Evolutionary conservation across 2,329 filamentous ascomycete genomes (phyloP).

Genomic region (Zelopaecilomyces penicillatus): DNA sequence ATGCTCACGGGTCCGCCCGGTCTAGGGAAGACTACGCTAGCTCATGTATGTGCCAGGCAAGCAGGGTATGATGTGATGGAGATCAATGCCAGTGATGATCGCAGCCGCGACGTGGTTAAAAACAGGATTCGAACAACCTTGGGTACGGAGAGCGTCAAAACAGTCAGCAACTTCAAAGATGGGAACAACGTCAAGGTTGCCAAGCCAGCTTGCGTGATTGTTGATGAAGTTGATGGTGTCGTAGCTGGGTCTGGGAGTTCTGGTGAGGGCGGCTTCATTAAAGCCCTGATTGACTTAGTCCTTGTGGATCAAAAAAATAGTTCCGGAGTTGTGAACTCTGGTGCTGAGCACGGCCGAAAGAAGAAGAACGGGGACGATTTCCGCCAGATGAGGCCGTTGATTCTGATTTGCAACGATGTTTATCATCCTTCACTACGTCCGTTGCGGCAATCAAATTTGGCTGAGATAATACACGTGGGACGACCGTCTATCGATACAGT

Average conservation of each 20-base stretch:
- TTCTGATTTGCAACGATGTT: conserved; percentile 94
- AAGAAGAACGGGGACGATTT: conserved; percentile 82
- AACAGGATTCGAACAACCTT: conserved; percentile 85
- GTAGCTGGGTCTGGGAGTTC: conserved; percentile 68
- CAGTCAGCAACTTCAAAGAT: conserved; percentile 53
- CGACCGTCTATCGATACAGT: conserved; percentile 84
- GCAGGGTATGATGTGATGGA: conserved; percentile 95
- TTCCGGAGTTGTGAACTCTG: conserved; percentile 19
- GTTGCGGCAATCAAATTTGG: conserved; percentile 72
- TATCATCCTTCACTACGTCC: conserved; percentile 86
- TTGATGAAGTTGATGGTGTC: conserved; percentile 95
- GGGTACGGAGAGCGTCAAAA: conserved; percentile 87
- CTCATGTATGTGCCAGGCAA: conserved; percentile 90
- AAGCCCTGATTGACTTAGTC: conserved; percentile 85
- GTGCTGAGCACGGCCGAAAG: conserved; percentile 22
- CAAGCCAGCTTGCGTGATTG: conserved; percentile 83
- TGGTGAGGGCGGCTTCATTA: conserved; percentile 91
- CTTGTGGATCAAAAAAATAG: conserved; percentile 75
- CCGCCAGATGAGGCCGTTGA: conserved; percentile 74
- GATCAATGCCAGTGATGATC: conserved; percentile 95
- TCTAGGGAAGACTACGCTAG: conserved; percentile 89
- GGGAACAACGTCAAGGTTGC: conserved; percentile 57
- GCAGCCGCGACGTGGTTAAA: conserved; percentile 82
- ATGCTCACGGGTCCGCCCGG: conserved; percentile 87
- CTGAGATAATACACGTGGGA: conserved; percentile 86